Evolutionary conservation across 371 early-diverging fungal species (phyloP), one percentile per base, ranked within the genome.

Genomic region (Zychaea mexicana): DNA sequence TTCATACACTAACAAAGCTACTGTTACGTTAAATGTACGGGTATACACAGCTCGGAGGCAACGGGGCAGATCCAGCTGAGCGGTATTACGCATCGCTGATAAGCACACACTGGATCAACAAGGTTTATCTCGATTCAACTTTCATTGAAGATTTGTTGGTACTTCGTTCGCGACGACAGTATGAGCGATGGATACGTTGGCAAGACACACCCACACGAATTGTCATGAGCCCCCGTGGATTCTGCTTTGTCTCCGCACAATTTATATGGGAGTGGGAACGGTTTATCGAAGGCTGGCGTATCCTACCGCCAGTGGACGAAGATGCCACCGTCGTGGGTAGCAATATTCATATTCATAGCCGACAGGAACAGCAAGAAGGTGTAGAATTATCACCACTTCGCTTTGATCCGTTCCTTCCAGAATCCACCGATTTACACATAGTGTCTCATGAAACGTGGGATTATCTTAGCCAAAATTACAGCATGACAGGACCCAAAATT

Each of bases 191-290:
- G 4, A n/a, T 70, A 3, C 65, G 72, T 19, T 70, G 72, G 67
- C 61, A 49, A 24, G 76, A 72, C 33, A 72, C 76, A 19, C 70
- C 70, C 17, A 49, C 57, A 10, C 58, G 57, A 5, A 64, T 72
- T 32, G 60, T 70, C 28, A 57, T 49, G 53, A 46, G 58, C 3
- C 56, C 31, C 9, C 22, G 39, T 1, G 31, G 31, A 22, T 65
- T 47, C 21, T 67, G 54, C 33, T 72, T 76, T 54, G 65, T 76
- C 3, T 58, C 72, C 1, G 62, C 76, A 2, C 31, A 27, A 2
- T 76, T 72, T 65, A 72, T 76, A 64, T 58, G 52, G 53, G 56
- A 57, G 33, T 76, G 76, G 76, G 76, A 76, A 56, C 59, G 59
- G 57, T 76, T 72, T 64, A 52, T 76, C 15, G 76, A 76, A 52